Conservation (phyloP, 2,329 filamentous ascomycete genomes). For the Aspergillus tubingensis region DNA sequence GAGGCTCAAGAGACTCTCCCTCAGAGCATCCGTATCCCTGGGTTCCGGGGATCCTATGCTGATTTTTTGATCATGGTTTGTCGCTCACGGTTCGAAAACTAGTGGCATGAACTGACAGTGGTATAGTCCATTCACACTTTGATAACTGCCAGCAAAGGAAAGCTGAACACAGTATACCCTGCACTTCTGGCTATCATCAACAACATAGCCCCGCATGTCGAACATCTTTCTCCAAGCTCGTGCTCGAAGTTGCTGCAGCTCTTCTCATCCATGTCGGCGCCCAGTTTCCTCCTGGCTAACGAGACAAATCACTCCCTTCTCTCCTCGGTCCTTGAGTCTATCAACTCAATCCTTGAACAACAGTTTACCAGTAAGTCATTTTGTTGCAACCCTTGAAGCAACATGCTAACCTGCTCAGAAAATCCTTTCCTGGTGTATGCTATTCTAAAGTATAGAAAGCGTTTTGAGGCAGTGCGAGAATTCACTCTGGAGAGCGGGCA, state of each 20-base stretch:
- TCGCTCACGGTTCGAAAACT: neutral
- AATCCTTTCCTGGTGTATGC: conserved; percentile 81
- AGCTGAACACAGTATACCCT: conserved; percentile 86
- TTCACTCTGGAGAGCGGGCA: conserved; percentile 92
- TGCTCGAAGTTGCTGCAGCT: conserved; percentile 83
- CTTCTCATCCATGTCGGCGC: conserved; percentile 88
- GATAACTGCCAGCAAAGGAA: conserved; percentile 88
- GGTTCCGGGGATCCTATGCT: conserved; percentile 86
- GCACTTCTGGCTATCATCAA: conserved; percentile 89
- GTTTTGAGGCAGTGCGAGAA: conserved; percentile 78
- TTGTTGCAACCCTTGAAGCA: neutral
- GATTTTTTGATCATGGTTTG: conserved; percentile 85
- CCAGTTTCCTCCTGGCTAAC: conserved; percentile 87
- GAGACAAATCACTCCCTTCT: conserved; percentile 85
- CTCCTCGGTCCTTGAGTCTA: conserved; percentile 78
- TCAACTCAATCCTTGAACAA: conserved; percentile 88
- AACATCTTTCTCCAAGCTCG: conserved; percentile 72
- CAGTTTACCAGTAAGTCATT: conserved; percentile 69
- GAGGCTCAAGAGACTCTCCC: conserved; percentile 87
- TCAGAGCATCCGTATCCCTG: conserved; percentile 73
- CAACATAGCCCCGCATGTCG: conserved; percentile 83
- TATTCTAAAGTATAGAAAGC: conserved; percentile 75
- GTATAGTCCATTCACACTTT: conserved; percentile 81
- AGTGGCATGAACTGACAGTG: conserved; percentile 7
- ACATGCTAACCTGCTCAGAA: conserved; percentile 50